A percentile compares a stretch with the other conserved stretches of the same genome.
phyloP scores from a whole-genome alignment of 2,329 filamentous ascomycete species.

The Diaporthe sp. region DNA sequence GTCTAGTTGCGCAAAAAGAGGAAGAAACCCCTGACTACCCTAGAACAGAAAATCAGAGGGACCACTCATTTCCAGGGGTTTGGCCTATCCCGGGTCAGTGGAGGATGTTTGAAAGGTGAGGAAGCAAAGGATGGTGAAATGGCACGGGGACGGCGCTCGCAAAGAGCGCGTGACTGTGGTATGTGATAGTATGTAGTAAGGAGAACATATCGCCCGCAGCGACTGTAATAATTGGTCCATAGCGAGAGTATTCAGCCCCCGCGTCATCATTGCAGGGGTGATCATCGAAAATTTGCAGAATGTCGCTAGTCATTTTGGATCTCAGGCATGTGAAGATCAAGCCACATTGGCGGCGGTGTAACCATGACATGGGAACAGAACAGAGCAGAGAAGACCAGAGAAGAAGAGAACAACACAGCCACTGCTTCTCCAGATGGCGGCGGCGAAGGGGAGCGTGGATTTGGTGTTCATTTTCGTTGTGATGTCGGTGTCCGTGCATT shows the following conservation, averaged over 20 bases:
- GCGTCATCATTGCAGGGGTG: slow-evolving; percentile 35
- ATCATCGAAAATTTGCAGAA: not conserved
- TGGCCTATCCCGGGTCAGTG: not conserved
- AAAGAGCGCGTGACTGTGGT: slow-evolving; percentile 1
- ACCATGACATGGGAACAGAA: not conserved
- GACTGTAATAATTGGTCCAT: not conserved
- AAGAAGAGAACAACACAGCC: not conserved
- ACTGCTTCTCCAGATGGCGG: not conserved
- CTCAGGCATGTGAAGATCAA: slow-evolving; percentile 38
- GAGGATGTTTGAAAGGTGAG: not conserved
- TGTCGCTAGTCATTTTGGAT: not conserved
- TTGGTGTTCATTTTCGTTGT: not conserved
- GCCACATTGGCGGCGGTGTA: slow-evolving; percentile 7
- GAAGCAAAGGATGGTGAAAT: not conserved
- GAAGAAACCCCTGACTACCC: slow-evolving; percentile 21
- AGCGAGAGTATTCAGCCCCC: not conserved
- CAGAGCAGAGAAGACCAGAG: not conserved
- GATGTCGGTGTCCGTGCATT: not conserved
- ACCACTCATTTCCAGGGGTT: not conserved
- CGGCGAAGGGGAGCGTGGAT: not conserved
- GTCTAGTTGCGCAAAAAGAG: not conserved
- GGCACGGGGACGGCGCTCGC: not conserved
- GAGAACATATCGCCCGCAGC: not conserved
- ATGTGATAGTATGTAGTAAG: not conserved
- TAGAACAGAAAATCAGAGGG: not conserved